Conservation (phyloP, 1,284 basidiomycete genomes). For the Pseudomicrostroma phylloplanum region DNA sequence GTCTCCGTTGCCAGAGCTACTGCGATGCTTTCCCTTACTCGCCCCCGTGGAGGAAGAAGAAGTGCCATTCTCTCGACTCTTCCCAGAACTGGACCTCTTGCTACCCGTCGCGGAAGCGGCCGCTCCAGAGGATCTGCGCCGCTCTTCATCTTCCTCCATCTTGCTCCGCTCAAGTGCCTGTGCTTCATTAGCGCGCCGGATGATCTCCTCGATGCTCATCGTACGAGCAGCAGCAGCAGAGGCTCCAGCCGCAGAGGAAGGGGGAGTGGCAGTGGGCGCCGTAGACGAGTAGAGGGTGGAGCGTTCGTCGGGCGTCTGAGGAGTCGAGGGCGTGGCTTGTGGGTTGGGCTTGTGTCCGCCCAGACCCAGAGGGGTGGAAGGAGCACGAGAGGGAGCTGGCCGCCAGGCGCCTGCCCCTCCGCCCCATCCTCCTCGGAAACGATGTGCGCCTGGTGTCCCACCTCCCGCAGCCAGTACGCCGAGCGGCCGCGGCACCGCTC, state of each 20-base stretch:
- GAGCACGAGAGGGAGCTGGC: conserved; percentile 6
- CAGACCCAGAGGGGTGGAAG: not conserved
- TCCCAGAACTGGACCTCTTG: not conserved
- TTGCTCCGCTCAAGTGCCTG: conserved; percentile 25
- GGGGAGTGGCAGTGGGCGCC: conserved; percentile 1
- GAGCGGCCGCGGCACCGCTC: conserved; percentile 13
- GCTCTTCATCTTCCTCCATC: conserved; percentile 13
- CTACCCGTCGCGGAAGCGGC: not conserved
- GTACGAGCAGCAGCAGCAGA: not conserved
- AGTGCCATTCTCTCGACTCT: not conserved
- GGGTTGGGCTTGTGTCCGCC: not conserved
- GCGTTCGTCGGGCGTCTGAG: conserved; percentile 13
- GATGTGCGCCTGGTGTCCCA: not conserved
- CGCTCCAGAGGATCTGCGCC: not conserved
- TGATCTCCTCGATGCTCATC: conserved; percentile 40
- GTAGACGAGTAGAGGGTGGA: not conserved
- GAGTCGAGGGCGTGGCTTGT: conserved; percentile 11
- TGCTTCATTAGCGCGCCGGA: conserved; percentile 42
- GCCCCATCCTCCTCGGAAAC: not conserved
- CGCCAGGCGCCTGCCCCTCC: not conserved
- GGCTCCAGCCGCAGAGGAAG: not conserved
- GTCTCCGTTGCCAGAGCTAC: not conserved
- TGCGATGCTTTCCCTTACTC: not conserved
- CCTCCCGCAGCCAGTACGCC: not conserved
- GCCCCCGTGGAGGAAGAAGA: not conserved